Conservation (phyloP, 2,329 filamentous ascomycete genomes). For the Colletotrichum sp. region DNA sequence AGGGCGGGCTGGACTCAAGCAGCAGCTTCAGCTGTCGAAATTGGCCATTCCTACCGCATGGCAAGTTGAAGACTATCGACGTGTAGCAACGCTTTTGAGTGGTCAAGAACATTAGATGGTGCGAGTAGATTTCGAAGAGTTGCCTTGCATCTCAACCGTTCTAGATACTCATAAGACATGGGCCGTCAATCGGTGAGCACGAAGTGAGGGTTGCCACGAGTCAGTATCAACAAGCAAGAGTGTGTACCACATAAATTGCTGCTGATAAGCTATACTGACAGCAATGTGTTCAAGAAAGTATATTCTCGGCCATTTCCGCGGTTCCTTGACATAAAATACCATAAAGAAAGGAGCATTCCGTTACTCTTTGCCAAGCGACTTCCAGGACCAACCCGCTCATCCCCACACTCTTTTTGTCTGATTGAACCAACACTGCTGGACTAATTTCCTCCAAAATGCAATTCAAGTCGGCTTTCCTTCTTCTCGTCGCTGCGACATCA, state of each 20-base stretch:
- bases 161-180: no score
- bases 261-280: neutral
- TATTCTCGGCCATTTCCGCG: neutral
- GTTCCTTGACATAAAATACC: neutral
- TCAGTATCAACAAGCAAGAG: rapidly evolving
- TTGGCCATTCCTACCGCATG: neutral
- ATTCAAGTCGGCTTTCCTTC: neutral
- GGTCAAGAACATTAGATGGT: no score
- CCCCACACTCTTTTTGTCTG: neutral
- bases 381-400: neutral
- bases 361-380: rapidly evolving
- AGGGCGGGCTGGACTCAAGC: rapidly evolving
- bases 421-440: neutral
- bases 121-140: no score
- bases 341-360: neutral
- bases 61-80: no score
- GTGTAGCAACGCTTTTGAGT: no score
- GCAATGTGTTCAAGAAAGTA: neutral
- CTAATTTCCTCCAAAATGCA: neutral
- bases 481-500: neutral
- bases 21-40: neutral
- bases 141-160: no score
- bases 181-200: rapidly evolving
- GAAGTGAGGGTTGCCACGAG: neutral
- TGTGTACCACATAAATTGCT: neutral